A percentile compares a stretch with the other conserved stretches of the same genome.
Conservation (phyloP, 257 asterid genomes). For the Nicotiana undulata region DNA sequence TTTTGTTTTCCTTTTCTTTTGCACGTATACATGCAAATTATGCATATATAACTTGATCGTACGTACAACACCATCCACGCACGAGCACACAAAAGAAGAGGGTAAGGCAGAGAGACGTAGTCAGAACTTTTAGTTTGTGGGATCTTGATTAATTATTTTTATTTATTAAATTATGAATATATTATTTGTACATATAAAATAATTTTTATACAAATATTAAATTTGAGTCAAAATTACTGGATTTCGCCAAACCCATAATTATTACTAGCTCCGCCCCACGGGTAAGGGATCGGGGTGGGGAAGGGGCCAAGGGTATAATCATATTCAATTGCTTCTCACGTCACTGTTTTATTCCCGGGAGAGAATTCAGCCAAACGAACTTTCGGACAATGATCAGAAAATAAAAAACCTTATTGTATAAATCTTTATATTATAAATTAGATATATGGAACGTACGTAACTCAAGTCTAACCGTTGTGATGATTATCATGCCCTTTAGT, state of each 20-base stretch:
- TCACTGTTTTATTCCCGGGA: slow-evolving; percentile 38
- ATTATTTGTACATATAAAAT: no score
- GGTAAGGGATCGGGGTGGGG: neutral
- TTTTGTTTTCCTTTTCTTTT: neutral
- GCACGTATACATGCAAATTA: neutral
- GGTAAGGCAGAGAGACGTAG: no score
- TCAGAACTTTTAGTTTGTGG: no score
- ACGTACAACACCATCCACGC: neutral
- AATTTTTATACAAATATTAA: no score
- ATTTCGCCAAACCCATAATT: no score
- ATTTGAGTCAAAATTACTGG: no score
- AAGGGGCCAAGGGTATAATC: slow-evolving; percentile 10
- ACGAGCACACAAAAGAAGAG: neutral
- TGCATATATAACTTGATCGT: neutral
- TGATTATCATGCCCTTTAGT: slow-evolving; percentile 51
- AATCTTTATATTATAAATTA: neutral
- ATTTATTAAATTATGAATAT: no score
- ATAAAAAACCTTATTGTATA: slow-evolving; percentile 14
- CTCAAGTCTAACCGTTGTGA: slow-evolving; percentile 59
- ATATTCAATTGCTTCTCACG: slow-evolving; percentile 24
- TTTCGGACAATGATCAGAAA: slow-evolving; percentile 29
- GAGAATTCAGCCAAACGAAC: slow-evolving; percentile 35
- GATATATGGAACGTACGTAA: slow-evolving; percentile 26
- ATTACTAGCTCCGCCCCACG: no score
- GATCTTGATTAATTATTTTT: no score